Evolutionary conservation across 129 eudicot species (phyloP), one percentile per base, ranked within the genome.

Genomic region (Tagetes erecta): DNA sequence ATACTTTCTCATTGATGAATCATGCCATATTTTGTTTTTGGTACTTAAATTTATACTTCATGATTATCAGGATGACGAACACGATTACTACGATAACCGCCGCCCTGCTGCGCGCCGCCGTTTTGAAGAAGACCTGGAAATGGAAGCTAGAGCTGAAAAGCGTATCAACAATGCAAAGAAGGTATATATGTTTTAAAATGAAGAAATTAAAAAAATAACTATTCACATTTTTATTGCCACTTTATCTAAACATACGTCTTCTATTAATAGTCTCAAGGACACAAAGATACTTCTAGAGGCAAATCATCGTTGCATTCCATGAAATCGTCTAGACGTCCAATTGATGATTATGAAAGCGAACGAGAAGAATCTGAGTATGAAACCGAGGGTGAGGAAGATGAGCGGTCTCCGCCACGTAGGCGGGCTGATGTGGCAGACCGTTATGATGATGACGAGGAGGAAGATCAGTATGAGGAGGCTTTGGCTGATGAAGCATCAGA

Each of bases 141-240:
- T 80, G 89, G 99, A 91, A 88, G 99, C 97, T 78, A 89, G 87
- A 65, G 99, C 97, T 12, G 99, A 95, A 78, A 95, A 85, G 81
- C 97, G 97, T 55, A 95, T 95, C 39, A 88, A 91, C 36, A 88
- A 81, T 80, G 97, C 96, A 45, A 95, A 95, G 87, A 95, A 91
- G 94, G 99, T 80, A 86, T 62, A 70, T 62, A 46, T 5, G 45
- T 63, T 62, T 77, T 31, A 44, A 76, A 58, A 39, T 14, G 33
- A 14, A 47, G 5, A 7, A 6, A 55, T 11, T 10, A 47, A 47
- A 4, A 5, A 46, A 13, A 7, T 8, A 36, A 12, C 64, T 50
- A 0, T 47, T 44, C 49, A 6, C 8, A 44, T 6, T 39, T n/a
- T 46, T 69, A 20, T 49, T 50, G 36, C 46, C 49, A 41, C 53